A percentile compares a stretch with the other conserved stretches of the same genome.
Evolutionary conservation across 306 rosid genomes (phyloP).

Genomic region (Senna siamea): DNA sequence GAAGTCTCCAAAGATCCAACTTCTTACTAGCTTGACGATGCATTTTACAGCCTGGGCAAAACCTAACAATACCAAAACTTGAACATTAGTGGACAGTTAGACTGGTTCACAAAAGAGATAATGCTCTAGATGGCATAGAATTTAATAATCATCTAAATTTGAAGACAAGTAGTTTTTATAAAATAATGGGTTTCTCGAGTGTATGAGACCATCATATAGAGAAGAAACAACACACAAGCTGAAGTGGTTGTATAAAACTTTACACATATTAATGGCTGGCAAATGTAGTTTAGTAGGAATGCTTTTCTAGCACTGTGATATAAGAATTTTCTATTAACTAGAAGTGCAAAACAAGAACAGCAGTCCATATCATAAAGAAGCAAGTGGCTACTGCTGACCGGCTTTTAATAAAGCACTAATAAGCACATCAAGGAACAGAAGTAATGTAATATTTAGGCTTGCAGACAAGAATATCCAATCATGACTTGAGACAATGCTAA

Average conservation of each 20-base stretch:
- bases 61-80: conserved; percentile 57
- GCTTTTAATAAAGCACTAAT: conserved; percentile 21
- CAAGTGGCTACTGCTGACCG: conserved; percentile 19
- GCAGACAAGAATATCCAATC: conserved; percentile 13
- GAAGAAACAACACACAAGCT: conserved; percentile 21
- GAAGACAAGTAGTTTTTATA: conserved; percentile 29
- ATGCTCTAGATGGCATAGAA: not conserved
- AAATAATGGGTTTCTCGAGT: conserved; percentile 23
- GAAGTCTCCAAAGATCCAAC: conserved; percentile 99
- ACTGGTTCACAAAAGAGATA: conserved; percentile 26
- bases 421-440: conserved; percentile 19
- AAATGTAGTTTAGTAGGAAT: conserved; percentile 31
- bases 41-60: conserved; percentile 87
- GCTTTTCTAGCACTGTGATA: conserved; percentile 6
- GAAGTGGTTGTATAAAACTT: conserved; percentile 23
- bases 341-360: conserved; percentile 25
- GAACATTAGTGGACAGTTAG: conserved; percentile 42
- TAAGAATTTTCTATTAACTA: not conserved
- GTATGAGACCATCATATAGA: conserved; percentile 8
- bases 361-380: conserved; percentile 18
- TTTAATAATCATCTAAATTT: conserved; percentile 17
- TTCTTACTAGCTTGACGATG: conserved; percentile 94
- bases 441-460: not conserved
- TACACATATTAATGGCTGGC: conserved; percentile 18
- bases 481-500: conserved; percentile 5